These are phyloP conservation scores for Eucalyptus tenuipes DNA, from an alignment of 345 rosid species.

Conservation along the genomic window DNA sequence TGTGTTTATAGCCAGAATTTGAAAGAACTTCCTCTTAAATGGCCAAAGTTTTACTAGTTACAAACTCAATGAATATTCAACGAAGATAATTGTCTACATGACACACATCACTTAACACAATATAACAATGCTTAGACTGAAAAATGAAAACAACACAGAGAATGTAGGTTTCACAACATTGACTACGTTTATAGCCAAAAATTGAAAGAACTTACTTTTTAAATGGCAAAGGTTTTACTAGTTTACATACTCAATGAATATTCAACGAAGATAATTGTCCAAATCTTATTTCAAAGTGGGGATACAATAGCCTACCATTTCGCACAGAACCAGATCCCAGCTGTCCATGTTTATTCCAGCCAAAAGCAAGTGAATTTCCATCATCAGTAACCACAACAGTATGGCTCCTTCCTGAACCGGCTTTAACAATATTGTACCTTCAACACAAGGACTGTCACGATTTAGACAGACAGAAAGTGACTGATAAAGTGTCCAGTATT, in stretches of 20 bases:
- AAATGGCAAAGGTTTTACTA: neutral
- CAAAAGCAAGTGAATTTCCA: constrained; percentile 77
- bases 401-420: constrained; percentile 73
- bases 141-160: neutral
- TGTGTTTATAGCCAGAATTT: neutral
- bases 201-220: neutral
- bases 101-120: neutral
- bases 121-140: neutral
- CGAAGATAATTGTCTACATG: neutral
- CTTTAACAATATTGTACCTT: constrained; percentile 69
- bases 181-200: neutral
- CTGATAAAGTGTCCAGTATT: neutral
- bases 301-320: constrained; percentile 42
- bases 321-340: constrained; percentile 70
- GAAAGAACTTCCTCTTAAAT: neutral
- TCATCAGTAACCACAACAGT: constrained; percentile 73
- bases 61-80: neutral
- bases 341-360: constrained; percentile 97
- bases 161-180: neutral
- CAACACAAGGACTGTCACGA: neutral
- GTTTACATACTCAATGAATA: neutral
- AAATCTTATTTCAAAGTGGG: neutral
- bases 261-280: neutral
- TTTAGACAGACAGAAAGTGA: neutral
- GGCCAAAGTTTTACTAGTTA: neutral